Conservation (phyloP, 192 early-diverging fungal species). For the Kickxella alabastrina region DNA sequence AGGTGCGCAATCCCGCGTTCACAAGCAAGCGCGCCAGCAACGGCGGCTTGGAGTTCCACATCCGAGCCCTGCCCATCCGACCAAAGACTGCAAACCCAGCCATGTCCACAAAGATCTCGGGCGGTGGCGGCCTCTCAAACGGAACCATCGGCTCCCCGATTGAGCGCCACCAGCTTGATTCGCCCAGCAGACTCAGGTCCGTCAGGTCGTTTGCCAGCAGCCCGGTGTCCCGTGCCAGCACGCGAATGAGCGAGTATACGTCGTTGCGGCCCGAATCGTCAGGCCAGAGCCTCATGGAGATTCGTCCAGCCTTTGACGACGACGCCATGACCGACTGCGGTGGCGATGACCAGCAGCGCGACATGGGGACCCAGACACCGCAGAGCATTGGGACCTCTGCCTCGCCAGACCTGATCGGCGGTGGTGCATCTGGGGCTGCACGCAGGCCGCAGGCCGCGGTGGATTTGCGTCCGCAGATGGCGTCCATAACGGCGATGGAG, state of each 20-base stretch:
- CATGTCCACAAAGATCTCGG: conserved; percentile 3
- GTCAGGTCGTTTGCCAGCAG: conserved; percentile 7
- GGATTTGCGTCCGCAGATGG: conserved; percentile 27
- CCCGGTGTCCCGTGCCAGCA: conserved; percentile 12
- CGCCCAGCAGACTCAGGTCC: conserved; percentile 8
- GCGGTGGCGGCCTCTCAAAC: conserved; percentile 15
- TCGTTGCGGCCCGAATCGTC: conserved; percentile 24
- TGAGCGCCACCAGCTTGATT: background rate
- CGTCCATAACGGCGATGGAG: conserved; percentile 38
- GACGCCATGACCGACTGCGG: conserved; percentile 11
- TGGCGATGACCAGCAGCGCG: conserved; percentile 1
- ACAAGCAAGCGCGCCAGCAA: conserved; percentile 23
- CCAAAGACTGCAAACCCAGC: conserved; percentile 3
- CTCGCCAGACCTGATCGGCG: conserved; percentile 36
- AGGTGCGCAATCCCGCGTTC: conserved; percentile 30
- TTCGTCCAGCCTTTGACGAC: conserved; percentile 42
- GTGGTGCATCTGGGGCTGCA: too few species aligned
- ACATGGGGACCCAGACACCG: conserved; percentile 17
- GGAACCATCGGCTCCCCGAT: background rate
- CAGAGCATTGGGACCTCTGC: conserved; percentile 22
- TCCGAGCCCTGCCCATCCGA: conserved; percentile 32
- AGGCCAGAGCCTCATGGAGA: conserved; percentile 38
- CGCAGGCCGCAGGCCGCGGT: background rate
- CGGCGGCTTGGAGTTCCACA: conserved; percentile 45
- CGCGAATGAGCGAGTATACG: conserved; percentile 34